Evolutionary conservation across 345 rosid species (phyloP).

Genomic region (Salix exigua): DNA sequence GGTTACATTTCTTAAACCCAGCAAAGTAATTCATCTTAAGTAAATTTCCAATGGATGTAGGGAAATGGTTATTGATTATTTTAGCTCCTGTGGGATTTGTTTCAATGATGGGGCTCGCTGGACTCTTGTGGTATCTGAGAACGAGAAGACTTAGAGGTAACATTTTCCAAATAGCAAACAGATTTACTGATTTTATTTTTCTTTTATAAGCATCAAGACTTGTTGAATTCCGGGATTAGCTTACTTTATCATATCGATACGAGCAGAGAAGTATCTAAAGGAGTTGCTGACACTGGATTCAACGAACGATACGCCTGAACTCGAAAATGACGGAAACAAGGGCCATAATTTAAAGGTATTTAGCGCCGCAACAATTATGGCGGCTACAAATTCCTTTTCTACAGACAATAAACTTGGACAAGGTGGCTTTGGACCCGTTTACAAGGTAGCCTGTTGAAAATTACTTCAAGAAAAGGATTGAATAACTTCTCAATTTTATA

Average conservation of each 20-base stretch:
- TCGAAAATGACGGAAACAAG: constrained; percentile 6
- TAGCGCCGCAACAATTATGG: constrained; percentile 1
- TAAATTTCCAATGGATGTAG: background rate
- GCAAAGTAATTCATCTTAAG: background rate
- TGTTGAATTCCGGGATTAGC: background rate
- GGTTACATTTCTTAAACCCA: too few relatives aligned
- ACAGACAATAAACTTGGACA: constrained; percentile 8
- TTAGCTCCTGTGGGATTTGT: background rate
- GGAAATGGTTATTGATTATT: background rate
- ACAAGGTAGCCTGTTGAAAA: too few relatives aligned
- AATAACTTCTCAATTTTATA: too few relatives aligned
- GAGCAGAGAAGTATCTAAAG: background rate
- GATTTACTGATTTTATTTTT: too few relatives aligned
- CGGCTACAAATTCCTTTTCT: constrained; percentile 8
- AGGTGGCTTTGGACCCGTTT: constrained; percentile 3
- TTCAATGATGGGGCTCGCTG: background rate
- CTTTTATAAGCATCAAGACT: background rate
- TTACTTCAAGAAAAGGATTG: too few relatives aligned
- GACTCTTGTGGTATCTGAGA: constrained; percentile 4
- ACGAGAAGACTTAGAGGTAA: constrained; percentile 3
- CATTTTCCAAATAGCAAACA: background rate
- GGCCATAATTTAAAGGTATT: background rate
- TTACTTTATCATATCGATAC: background rate
- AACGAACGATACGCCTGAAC: background rate
- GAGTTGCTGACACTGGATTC: constrained; percentile 13